phyloP scores from a whole-genome alignment of 2,329 filamentous ascomycete genomes.

The Aureobasidium sp. region DNA sequence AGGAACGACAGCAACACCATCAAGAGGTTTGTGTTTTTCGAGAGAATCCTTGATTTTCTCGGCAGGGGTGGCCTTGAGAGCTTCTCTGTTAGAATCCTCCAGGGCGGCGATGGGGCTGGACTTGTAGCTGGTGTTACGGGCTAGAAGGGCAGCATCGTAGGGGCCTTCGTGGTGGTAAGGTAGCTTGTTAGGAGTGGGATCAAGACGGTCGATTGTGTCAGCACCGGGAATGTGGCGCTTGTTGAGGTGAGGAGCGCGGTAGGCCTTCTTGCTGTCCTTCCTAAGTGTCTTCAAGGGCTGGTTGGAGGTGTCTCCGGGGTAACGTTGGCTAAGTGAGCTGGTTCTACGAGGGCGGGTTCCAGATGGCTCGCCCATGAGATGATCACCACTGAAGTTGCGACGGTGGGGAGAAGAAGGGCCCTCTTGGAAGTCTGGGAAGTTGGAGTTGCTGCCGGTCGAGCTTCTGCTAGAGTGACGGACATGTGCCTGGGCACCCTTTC shows the following conservation, averaged over 20 bases:
- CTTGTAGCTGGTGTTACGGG: conserved; percentile 57
- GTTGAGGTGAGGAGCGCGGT: conserved; percentile 56
- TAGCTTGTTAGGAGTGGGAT: conserved; percentile 52
- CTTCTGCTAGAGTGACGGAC: conserved; percentile 27
- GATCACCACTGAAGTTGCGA: conserved; percentile 14
- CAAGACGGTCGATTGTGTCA: conserved; percentile 74
- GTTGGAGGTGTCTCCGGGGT: conserved; percentile 55
- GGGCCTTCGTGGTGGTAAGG: conserved; percentile 85
- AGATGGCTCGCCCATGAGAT: conserved; percentile 10
- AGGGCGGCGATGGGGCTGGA: conserved; percentile 70
- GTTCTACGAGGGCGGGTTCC: conserved; percentile 31
- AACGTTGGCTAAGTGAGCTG: conserved; percentile 50
- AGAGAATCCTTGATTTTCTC: conserved; percentile 72
- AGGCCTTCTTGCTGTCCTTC: conserved; percentile 54
- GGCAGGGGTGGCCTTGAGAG: conserved; percentile 67
- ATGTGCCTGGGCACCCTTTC: conserved; percentile 9
- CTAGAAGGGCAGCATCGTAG: conserved; percentile 71
- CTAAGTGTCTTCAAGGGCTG: conserved; percentile 59
- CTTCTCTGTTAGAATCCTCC: conserved; percentile 61
- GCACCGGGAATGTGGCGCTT: conserved; percentile 58
- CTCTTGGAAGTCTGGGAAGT: conserved; percentile 42
- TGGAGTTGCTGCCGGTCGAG: conserved; percentile 46
- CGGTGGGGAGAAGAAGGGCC: conserved; percentile 20
- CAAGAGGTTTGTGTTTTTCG: conserved; percentile 63
- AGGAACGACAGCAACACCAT: conserved; percentile 70